Percentiles rank a stretch among this genome's conserved stretches.
phyloP scores from a whole-genome alignment of 2,329 filamentous ascomycete species.

The Sphaerulina musiva region DNA sequence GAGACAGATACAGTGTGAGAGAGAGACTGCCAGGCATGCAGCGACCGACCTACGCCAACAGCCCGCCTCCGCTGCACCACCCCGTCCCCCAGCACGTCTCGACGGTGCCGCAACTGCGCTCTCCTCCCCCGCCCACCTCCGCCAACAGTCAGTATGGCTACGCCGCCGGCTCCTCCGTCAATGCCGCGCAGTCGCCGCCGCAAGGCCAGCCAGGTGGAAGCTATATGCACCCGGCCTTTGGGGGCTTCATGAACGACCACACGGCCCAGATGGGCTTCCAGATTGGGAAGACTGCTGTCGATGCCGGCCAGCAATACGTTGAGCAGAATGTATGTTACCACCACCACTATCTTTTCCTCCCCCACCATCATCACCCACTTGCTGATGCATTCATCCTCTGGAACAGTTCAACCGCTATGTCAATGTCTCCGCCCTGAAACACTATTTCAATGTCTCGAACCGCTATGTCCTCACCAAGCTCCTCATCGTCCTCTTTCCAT shows the following conservation, averaged over 20 bases:
- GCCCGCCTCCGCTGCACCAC: conserved; percentile 90
- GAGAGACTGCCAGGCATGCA: conserved; percentile 56
- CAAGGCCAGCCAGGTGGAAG: conserved; percentile 41
- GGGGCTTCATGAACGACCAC: conserved; percentile 91
- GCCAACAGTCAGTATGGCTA: conserved; percentile 67
- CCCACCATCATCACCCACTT: background rate
- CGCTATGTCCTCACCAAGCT: conserved; percentile 92
- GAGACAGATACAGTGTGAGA: too few relatives aligned
- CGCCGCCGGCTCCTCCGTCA: conserved; percentile 13
- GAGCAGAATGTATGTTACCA: conserved; percentile 73
- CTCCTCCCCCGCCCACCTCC: conserved; percentile 71
- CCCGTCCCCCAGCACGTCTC: conserved; percentile 98
- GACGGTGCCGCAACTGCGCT: conserved; percentile 92
- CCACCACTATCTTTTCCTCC: background rate
- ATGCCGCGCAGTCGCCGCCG: conserved; percentile 36
- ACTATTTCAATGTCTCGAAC: conserved; percentile 99
- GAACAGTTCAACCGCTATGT: conserved; percentile 70
- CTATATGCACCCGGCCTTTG: conserved; percentile 58
- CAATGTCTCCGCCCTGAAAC: conserved; percentile 87
- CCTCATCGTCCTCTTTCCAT: conserved; percentile 88
- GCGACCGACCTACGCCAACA: conserved; percentile 71
- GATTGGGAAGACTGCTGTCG: conserved; percentile 85
- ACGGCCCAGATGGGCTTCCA: conserved; percentile 92
- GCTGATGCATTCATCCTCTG: background rate
- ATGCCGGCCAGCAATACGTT: conserved; percentile 86